Evolutionary conservation across 345 rosid species (phyloP).

Genomic region (Aurinia saxatilis): DNA sequence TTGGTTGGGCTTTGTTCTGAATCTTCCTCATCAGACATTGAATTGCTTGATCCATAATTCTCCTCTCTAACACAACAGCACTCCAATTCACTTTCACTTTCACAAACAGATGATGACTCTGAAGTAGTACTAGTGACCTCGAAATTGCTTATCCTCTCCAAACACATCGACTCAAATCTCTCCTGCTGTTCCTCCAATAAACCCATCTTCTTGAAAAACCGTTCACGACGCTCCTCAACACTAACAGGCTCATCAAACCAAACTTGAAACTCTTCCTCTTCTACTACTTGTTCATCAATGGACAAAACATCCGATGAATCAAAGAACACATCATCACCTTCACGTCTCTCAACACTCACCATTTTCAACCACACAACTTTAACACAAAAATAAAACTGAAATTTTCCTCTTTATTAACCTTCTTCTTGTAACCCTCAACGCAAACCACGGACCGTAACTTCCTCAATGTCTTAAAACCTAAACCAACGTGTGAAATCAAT

Average conservation of each 20-base stretch:
- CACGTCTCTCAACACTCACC: slow-evolving; percentile 39
- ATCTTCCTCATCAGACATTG: slow-evolving; percentile 43
- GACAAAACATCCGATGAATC: slow-evolving; percentile 54
- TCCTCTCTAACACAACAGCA: slow-evolving; percentile 38
- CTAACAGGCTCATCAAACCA: slow-evolving; percentile 60
- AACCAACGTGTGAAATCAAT: slow-evolving; percentile 18
- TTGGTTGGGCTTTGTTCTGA: not conserved
- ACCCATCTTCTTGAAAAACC: slow-evolving; percentile 50
- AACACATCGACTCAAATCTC: not conserved
- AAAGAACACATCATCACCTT: slow-evolving; percentile 56
- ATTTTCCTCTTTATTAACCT: slow-evolving; percentile 8
- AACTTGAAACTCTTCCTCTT: slow-evolving; percentile 30
- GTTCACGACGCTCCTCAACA: slow-evolving; percentile 57
- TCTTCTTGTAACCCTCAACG: slow-evolving; percentile 31
- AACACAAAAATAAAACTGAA: slow-evolving; percentile 28
- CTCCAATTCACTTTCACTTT: slow-evolving; percentile 14
- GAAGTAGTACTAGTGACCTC: slow-evolving; percentile 40
- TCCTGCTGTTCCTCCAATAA: slow-evolving; percentile 21
- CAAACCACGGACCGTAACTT: slow-evolving; percentile 42
- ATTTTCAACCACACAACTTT: slow-evolving; percentile 36
- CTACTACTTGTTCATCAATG: slow-evolving; percentile 24
- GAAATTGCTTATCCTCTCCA: slow-evolving; percentile 38
- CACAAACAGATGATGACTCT: slow-evolving; percentile 19
- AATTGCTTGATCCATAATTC: slow-evolving; percentile 31
- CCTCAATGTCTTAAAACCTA: slow-evolving; percentile 24